Conservation (phyloP, 129 eudicot species). For the Dittrichia graveolens region DNA sequence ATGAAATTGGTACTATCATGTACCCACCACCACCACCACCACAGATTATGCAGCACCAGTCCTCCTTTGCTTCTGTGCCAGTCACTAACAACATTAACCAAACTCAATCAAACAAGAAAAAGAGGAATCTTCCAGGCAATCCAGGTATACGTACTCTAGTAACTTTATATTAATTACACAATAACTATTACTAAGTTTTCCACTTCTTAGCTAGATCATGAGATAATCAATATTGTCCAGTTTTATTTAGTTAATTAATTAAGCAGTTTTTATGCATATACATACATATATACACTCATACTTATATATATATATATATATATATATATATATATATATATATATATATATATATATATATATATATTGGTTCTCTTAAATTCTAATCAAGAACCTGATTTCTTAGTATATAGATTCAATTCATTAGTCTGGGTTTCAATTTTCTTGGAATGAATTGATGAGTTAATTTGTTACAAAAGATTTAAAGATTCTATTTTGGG, state of each 20-base stretch:
- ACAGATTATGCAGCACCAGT: conserved; percentile 41
- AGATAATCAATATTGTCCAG: too few species aligned
- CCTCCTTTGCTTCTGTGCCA: conserved; percentile 48
- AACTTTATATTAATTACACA: not conserved
- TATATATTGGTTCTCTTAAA: not conserved
- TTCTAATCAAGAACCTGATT: conserved; percentile 12
- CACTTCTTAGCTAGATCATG: too few species aligned
- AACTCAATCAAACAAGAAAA: conserved; percentile 57
- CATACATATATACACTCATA: conserved; percentile 7
- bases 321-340: too few species aligned
- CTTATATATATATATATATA: too few species aligned
- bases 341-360: not conserved
- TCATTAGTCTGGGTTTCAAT: not conserved
- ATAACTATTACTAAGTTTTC: conserved; percentile 2
- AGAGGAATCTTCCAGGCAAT: conserved; percentile 72
- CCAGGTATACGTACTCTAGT: conserved; percentile 43
- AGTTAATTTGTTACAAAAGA: not conserved
- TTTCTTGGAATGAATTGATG: conserved; percentile 18
- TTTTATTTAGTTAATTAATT: not conserved
- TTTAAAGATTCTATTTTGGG: conserved; percentile 26
- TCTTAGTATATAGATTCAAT: not conserved
- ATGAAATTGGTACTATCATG: conserved; percentile 52
- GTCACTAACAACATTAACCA: conserved; percentile 34
- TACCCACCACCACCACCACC: conserved; percentile 52
- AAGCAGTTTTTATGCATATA: conserved; percentile 7